Conservation (phyloP, 768 basidiomycete species). For the Mycena galericulata region DNA sequence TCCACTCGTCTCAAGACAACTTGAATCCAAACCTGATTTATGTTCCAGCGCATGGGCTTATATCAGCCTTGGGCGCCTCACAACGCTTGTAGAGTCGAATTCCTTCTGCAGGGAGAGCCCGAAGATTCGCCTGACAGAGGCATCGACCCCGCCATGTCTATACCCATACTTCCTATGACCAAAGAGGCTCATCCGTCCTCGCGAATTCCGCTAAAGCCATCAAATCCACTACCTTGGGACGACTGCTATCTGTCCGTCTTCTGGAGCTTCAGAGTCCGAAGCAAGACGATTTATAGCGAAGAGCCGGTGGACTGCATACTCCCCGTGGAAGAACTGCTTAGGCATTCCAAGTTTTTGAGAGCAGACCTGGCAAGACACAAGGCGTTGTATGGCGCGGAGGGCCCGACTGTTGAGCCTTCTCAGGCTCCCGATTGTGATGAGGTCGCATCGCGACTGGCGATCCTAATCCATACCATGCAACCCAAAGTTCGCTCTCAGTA, state of each 20-base stretch:
- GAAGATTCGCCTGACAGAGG: background rate
- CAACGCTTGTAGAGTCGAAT: constrained; percentile 2
- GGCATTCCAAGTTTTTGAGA: background rate
- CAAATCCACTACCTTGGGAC: constrained; percentile 28
- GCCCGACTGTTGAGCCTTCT: too few relatives aligned
- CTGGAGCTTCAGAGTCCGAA: background rate
- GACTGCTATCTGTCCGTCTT: constrained; percentile 24
- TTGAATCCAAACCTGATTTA: background rate
- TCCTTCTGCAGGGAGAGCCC: constrained; percentile 22
- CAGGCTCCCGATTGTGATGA: too few relatives aligned
- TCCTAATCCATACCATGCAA: too few relatives aligned
- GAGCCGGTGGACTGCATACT: background rate
- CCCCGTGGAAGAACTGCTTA: background rate
- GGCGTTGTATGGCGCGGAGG: too few relatives aligned
- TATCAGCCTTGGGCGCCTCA: constrained; percentile 7
- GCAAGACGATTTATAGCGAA: background rate
- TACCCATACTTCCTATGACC: constrained; percentile 24
- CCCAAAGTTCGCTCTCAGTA: too few relatives aligned
- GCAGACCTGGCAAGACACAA: background rate
- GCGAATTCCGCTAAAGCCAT: constrained; percentile 9
- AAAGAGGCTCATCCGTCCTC: constrained; percentile 14
- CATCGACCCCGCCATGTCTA: constrained; percentile 23
- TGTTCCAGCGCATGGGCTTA: background rate
- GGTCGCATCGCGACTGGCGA: too few relatives aligned
- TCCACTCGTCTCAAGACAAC: background rate